Base-by-base conservation (phyloP, 106 monocot genomes). In the Platanthera zijinensis region DNA sequence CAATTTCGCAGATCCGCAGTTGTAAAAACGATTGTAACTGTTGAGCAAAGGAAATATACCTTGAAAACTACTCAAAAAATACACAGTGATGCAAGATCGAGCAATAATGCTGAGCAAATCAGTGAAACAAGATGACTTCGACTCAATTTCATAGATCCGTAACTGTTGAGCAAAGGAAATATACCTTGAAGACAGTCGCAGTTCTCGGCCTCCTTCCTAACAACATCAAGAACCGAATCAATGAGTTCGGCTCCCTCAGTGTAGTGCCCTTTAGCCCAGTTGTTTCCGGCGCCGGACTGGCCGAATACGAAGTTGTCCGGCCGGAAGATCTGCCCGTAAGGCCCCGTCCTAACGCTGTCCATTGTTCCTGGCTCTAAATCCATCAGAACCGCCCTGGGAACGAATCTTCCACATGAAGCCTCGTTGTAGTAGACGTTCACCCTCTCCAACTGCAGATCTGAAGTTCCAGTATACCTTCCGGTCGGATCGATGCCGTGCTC, bases 161-260 rank as follows among this genome's bases (percentile, higher is more conserved):
- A 21, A 28, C 6, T 22, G 0, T 63, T 63, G 63, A 63, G 9
- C 63, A 63, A 22, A 63, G 63, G 22, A 63, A 63, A 2, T 9
- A 28, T 63, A 63, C 63, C 63, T 28, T 63, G 63, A 63, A 63
- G 63, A 28, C 63, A 63, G 63, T 63, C 63, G n/a, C 63, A 63
- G 63, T 63, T 63, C 63, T 63, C 63, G 10, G 63, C 63, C 63
- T 63, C 63, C 63, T 63, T 63, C 63, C 63, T 63, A 18, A 63
- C 63, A 8, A 63, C 63, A 63, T 63, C 63, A 28, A 63, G 63
- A 7, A 63, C 63, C 25, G 28, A 63, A 63, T 63, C 63, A 2
- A 63, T 63, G n/a, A 63, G 63, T 21, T 63, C 63, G 10, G 63
- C 63, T 8, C 63, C 63, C 63, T 63, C 63, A 22, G 63, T 63